Evolutionary conservation across 202 grass and related monocot genomes (phyloP).

Genomic region (Brachypodium distachyon): DNA sequence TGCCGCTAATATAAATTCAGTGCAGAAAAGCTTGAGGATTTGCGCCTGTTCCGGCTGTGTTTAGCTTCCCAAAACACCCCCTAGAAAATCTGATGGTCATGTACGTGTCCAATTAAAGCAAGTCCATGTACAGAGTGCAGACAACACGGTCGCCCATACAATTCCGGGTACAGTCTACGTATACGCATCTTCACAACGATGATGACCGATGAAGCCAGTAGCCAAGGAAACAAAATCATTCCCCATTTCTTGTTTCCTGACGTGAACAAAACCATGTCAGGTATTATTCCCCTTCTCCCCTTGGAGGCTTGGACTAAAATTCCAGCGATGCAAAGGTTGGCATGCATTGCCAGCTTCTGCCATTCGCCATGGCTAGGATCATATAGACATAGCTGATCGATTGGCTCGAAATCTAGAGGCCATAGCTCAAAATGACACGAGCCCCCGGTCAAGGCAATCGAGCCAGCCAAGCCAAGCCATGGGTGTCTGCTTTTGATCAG

Average conservation of each 20-base stretch:
- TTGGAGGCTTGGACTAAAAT: neutral
- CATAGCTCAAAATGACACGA: neutral
- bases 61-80: neutral
- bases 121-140: neutral
- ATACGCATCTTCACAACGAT: neutral
- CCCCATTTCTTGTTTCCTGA: slow-evolving; percentile 14
- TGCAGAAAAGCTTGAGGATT: neutral
- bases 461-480: neutral
- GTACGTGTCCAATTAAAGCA: neutral
- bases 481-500: slow-evolving; percentile 24
- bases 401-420: neutral
- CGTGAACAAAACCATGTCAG: slow-evolving; percentile 10
- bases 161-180: no score
- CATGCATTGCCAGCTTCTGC: neutral
- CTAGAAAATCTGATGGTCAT: neutral
- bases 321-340: neutral
- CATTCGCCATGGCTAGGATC: neutral
- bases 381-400: neutral
- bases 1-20: neutral
- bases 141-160: neutral
- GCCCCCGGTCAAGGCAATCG: neutral
- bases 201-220: neutral
- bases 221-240: slow-evolving; percentile 2
- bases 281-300: slow-evolving; percentile 11
- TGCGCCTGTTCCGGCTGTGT: neutral